Base-by-base conservation (phyloP, 176 grass and related monocot genomes). In the Eragrostis curvula region DNA sequence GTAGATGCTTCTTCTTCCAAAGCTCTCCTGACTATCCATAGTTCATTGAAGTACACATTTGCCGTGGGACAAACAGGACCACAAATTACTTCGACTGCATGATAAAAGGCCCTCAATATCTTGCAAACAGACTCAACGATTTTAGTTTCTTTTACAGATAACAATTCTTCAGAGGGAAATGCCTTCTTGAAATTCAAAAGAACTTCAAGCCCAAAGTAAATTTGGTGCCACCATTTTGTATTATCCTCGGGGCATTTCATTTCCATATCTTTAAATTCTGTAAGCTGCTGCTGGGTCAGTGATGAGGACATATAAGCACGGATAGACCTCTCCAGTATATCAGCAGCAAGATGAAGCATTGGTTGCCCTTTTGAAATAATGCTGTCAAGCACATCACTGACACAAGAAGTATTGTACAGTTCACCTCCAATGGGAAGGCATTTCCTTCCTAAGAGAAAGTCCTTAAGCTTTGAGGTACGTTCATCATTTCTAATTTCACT, bases 141-240 rank as follows among this genome's bases (percentile, higher is more conserved):
- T 48, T 79, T 67, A 57, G 28, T 79, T 2, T 84, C 81, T 23
- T 88, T 30, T 40, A 32, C 28, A 68, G 75, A 15, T 49, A 88
- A 27, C 12, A 79, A 67, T 10, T 84, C 86, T 79, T 88, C 42
- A 24, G 61, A 68, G 9, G 23, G 60, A 84, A 84, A 41, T 68
- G 50, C 9, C 60, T 80, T 84, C 59, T 74, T 88, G 29, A 58
- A 84, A 67, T 84, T 68, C 42, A 84, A 23, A 49, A 88, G 49
- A 30, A 84, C 87, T 58, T 88, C 86, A 67, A 84, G 49, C 29
- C 86, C 56, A 20, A 88, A 88, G 60, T 84, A 88, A 79, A 88
- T 74, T 67, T 74, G 79, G 23, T 88, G 86, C 81, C 86, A 88
- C 86, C 68, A 60, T 28, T 79, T 88, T 11, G 75, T 49, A 47